phyloP scores from a whole-genome alignment of 73 alveolate genomes.

The Uronychia setigera region DNA sequence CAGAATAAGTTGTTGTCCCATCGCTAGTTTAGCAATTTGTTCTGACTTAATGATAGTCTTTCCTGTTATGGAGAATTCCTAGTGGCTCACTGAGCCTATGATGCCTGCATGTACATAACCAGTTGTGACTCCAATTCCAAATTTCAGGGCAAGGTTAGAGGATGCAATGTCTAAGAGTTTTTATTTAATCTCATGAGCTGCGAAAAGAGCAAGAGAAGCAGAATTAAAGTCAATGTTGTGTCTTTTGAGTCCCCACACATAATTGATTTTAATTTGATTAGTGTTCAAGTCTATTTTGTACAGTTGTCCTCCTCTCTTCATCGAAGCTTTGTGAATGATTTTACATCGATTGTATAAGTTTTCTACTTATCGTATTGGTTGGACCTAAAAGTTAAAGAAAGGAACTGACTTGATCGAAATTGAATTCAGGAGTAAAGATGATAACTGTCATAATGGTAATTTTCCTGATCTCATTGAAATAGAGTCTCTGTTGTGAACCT shows the following conservation, averaged over 20 bases:
- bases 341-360: no score
- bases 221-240: background rate
- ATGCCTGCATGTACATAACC: background rate
- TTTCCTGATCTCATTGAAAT: background rate
- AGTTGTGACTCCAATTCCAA: background rate
- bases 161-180: no score
- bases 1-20: background rate
- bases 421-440: no score
- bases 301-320: background rate
- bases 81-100: background rate
- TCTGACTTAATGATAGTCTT: background rate
- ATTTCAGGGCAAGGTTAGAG: no score
- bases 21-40: background rate
- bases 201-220: background rate
- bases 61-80: background rate
- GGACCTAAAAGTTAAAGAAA: no score
- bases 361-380: no score
- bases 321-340: no score
- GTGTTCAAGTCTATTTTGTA: background rate
- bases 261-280: no score
- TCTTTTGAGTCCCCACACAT: background rate
- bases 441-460: background rate
- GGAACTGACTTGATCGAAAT: no score
- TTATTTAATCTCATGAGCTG: background rate
- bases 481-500: background rate